phyloP scores from a whole-genome alignment of 108 stramenopile genomes.

The Cyclotella cryptica region DNA sequence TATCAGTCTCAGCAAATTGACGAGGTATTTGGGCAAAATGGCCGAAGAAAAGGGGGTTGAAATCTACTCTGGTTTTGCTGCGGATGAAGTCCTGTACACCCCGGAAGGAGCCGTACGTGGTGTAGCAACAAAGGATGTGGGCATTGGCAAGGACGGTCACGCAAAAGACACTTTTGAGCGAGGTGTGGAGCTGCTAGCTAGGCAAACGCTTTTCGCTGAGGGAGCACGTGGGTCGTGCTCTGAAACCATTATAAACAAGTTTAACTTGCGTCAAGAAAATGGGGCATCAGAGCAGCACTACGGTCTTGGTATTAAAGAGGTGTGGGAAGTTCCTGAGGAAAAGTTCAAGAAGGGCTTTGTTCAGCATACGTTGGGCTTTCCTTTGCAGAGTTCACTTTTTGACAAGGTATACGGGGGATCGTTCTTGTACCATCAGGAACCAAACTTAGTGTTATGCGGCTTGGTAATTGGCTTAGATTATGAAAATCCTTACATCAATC shows the following conservation, averaged over 20 bases:
- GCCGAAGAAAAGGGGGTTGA: slow-evolving; percentile 99
- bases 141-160: slow-evolving; percentile 92
- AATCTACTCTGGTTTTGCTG: slow-evolving; percentile 98
- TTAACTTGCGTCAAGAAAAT: slow-evolving; percentile 81
- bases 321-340: slow-evolving; percentile 97
- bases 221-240: slow-evolving; percentile 96
- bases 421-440: slow-evolving; percentile 97
- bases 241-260: slow-evolving; percentile 91
- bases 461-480: slow-evolving; percentile 99
- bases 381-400: slow-evolving; percentile 79
- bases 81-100: slow-evolving; percentile 90
- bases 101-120: slow-evolving; percentile 74
- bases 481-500: slow-evolving; percentile 97
- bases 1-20: slow-evolving; percentile 89
- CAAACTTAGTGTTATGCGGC: slow-evolving; percentile 94
- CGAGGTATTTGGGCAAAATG: slow-evolving; percentile 93
- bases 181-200: slow-evolving; percentile 95
- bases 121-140: slow-evolving; percentile 97
- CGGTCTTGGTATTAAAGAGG: slow-evolving; percentile 99
- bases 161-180: slow-evolving; percentile 94
- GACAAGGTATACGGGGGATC: slow-evolving; percentile 93
- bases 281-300: slow-evolving; percentile 90
- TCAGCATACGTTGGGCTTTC: slow-evolving; percentile 98
- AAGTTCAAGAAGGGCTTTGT: slow-evolving; percentile 93
- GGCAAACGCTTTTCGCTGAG: slow-evolving; percentile 98